These are phyloP conservation scores for Colletotrichum phormii DNA, from an alignment of 2,329 filamentous ascomycete genomes.

Conservation along the genomic window DNA sequence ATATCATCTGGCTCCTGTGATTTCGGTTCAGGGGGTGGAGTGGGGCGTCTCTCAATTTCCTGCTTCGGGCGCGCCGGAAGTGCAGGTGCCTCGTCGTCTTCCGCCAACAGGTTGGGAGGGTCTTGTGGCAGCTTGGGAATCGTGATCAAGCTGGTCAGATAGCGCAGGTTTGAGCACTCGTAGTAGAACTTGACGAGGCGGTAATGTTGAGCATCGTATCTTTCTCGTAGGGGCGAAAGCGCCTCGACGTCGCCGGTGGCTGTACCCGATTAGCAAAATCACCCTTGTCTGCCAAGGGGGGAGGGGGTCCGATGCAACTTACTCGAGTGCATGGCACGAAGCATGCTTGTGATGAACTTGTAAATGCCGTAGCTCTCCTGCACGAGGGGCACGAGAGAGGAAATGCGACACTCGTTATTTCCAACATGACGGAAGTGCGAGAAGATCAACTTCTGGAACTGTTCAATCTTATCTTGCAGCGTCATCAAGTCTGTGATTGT, in stretches of 20 bases:
- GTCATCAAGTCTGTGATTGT: constrained; percentile 97
- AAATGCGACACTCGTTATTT: constrained; percentile 97
- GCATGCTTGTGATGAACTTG: constrained; percentile 99
- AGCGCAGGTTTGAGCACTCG: constrained; percentile 97
- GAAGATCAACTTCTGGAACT: constrained; percentile 98
- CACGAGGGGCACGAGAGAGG: constrained; percentile 90
- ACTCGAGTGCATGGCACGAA: constrained; percentile 97
- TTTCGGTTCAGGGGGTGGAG: constrained; percentile 75
- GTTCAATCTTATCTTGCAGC: constrained; percentile 97
- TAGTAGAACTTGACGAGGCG: constrained; percentile 98
- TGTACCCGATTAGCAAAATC: constrained; percentile 48
- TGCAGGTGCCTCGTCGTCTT: constrained; percentile 86
- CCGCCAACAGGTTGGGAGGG: constrained; percentile 86
- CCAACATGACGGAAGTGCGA: constrained; percentile 92
- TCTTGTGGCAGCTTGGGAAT: constrained; percentile 96
- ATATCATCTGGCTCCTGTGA: constrained; percentile 92
- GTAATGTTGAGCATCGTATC: constrained; percentile 97
- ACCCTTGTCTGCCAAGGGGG: constrained; percentile 9
- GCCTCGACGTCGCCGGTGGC: constrained; percentile 95
- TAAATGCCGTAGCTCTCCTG: constrained; percentile 99
- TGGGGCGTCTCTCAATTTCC: constrained; percentile 76
- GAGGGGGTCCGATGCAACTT: constrained; percentile 48
- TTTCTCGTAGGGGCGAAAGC: constrained; percentile 84
- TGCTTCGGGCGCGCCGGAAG: constrained; percentile 84
- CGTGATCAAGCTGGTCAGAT: constrained; percentile 94